phyloP scores from a whole-genome alignment of 257 asterid genomes.

The Salvia miltiorrhiza region DNA sequence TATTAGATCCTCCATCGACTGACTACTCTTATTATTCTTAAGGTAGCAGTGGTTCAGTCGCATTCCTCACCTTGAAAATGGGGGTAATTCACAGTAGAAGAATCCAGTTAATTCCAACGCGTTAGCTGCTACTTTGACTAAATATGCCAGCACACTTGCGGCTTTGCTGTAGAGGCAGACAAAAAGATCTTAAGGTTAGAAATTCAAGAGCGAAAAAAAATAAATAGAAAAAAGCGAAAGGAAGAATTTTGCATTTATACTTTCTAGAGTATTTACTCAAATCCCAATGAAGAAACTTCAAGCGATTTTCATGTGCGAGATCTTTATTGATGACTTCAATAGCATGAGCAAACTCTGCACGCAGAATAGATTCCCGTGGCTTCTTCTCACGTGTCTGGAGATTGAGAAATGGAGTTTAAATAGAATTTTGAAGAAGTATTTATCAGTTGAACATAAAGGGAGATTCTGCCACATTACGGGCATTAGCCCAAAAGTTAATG shows the following conservation, averaged over 20 bases:
- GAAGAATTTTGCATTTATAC: constrained; percentile 29
- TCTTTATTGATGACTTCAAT: constrained; percentile 70
- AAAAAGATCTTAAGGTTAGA: background rate
- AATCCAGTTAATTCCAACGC: constrained; percentile 75
- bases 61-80: constrained; percentile 43
- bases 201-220: background rate
- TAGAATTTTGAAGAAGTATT: background rate
- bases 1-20: too few relatives aligned
- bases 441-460: constrained; percentile 9
- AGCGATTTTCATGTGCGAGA: constrained; percentile 54
- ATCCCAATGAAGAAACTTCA: constrained; percentile 98
- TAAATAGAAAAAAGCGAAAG: background rate
- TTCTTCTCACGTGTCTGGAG: constrained; percentile 84
- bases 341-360: constrained; percentile 80
- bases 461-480: background rate
- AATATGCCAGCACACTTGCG: constrained; percentile 53
- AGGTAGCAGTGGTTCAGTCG: constrained; percentile 15
- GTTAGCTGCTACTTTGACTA: constrained; percentile 67
- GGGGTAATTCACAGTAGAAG: constrained; percentile 57
- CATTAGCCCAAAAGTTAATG: constrained; percentile 7
- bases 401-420: background rate
- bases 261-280: constrained; percentile 70
- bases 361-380: constrained; percentile 89
- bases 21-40: too few relatives aligned
- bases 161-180: constrained; percentile 53